A percentile compares a stretch with the other conserved stretches of the same genome.
Evolutionary conservation across 805 yeast genomes (phyloP).

Genomic region (Lipomyces orientalis): DNA sequence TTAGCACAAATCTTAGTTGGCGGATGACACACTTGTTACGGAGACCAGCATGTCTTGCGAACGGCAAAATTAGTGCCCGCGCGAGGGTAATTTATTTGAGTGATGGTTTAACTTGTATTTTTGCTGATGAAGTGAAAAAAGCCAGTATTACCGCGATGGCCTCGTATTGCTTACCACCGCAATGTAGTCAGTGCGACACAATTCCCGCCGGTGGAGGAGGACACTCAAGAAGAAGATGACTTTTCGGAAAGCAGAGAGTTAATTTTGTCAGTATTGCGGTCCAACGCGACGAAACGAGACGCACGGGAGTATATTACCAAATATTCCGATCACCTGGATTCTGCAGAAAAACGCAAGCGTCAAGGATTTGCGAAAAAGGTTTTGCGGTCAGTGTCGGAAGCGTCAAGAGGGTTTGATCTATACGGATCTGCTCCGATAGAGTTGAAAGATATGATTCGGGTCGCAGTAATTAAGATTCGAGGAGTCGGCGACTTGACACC

Average conservation of each 20-base stretch:
- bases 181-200: constrained; percentile 3
- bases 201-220: constrained; percentile 3
- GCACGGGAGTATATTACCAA: constrained; percentile 79
- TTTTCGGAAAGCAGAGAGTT: constrained; percentile 51
- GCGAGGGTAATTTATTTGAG: background rate
- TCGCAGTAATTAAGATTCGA: constrained; percentile 63
- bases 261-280: constrained; percentile 80
- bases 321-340: constrained; percentile 51
- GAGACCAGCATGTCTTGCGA: background rate
- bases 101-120: too few relatives aligned
- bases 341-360: constrained; percentile 45
- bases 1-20: background rate
- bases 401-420: constrained; percentile 44
- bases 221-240: constrained; percentile 1
- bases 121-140: background rate
- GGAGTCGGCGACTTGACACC: constrained; percentile 47
- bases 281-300: constrained; percentile 93
- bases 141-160: background rate
- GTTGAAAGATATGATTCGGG: constrained; percentile 46
- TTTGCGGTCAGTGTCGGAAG: constrained; percentile 40
- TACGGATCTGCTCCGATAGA: constrained; percentile 43
- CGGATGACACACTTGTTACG: background rate
- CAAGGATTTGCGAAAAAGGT: constrained; percentile 46
- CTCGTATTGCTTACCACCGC: background rate
- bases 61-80: background rate